These are phyloP conservation scores for Citrus glauca DNA, from an alignment of 345 rosid species.

Conservation along the genomic window DNA sequence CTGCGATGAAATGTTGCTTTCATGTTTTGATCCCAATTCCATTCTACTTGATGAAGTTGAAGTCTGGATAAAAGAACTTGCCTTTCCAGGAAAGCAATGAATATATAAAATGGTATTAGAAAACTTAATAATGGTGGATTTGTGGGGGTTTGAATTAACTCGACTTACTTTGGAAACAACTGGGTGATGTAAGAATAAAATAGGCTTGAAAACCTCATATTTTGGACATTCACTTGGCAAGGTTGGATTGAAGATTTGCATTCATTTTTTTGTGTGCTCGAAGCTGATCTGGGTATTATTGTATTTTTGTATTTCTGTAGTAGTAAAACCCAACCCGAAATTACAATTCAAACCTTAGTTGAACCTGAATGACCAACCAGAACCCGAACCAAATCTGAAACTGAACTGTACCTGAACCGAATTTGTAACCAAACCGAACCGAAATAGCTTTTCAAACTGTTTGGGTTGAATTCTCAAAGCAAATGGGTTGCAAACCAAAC, in stretches of 20 bases:
- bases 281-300: neutral
- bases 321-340: too few species aligned
- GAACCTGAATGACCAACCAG: too few species aligned
- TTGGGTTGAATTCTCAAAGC: too few species aligned
- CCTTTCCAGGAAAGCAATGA: conserved; percentile 10
- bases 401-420: too few species aligned
- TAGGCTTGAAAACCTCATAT: neutral
- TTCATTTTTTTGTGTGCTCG: neutral
- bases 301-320: too few species aligned
- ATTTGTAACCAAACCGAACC: too few species aligned
- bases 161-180: neutral
- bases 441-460: too few species aligned
- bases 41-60: conserved; percentile 29
- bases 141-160: neutral
- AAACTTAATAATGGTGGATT: neutral
- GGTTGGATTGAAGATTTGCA: neutral
- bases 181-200: neutral
- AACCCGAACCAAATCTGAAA: too few species aligned
- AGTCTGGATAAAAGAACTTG: conserved; percentile 25
- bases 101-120: neutral
- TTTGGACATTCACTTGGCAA: neutral
- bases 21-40: neutral
- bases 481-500: too few species aligned
- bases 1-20: neutral
- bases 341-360: too few species aligned